Percentiles rank a stretch among this genome's conserved stretches.
phyloP scores from a whole-genome alignment of 108 stramenopile species.

The Aurantiochytrium sp. region DNA sequence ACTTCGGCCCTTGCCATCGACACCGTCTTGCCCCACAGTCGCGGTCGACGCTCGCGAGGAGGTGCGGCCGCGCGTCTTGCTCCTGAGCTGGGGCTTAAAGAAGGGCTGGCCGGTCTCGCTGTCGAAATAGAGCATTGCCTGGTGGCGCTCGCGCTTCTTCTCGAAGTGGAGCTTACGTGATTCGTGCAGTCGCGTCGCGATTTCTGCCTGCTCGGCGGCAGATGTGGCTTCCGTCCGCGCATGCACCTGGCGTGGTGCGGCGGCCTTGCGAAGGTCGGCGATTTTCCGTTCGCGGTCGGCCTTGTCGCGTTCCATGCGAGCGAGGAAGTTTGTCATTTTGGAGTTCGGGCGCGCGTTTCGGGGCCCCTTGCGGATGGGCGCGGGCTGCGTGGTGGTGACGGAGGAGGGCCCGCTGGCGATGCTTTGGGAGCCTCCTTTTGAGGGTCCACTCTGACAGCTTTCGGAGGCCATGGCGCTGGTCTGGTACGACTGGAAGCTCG shows the following conservation, averaged over 20 bases:
- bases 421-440: neutral
- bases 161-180: neutral
- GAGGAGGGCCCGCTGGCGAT: too few relatives aligned
- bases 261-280: neutral
- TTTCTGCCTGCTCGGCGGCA: neutral
- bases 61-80: neutral
- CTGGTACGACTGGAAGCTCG: too few relatives aligned
- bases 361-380: too few relatives aligned
- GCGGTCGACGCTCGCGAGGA: too few relatives aligned
- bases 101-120: neutral
- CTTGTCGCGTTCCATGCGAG: neutral
- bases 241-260: neutral
- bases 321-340: neutral
- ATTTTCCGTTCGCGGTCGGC: neutral
- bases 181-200: neutral
- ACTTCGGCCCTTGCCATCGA: too few relatives aligned
- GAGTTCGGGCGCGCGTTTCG: neutral
- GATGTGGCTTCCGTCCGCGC: neutral
- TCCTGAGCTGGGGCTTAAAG: neutral
- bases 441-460: neutral
- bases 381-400: too few relatives aligned
- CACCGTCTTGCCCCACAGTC: too few relatives aligned
- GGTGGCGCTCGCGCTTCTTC: neutral
- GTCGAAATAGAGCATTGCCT: neutral
- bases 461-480: neutral